Conservation (phyloP, 2,329 filamentous ascomycete species). For the Nigrospora oryzae region DNA sequence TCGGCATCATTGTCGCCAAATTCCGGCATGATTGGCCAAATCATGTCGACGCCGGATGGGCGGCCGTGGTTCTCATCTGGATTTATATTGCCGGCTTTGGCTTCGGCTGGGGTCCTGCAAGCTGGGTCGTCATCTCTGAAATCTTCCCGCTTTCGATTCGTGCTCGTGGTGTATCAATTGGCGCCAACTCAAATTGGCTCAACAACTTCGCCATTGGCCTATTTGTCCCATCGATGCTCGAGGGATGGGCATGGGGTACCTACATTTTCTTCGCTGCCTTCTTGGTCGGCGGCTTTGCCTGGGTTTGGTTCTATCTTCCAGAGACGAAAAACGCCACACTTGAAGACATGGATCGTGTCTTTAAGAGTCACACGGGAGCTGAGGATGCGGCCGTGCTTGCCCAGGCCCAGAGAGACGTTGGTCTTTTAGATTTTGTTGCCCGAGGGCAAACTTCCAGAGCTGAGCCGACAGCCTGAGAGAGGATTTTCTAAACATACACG, state of each 20-base stretch:
- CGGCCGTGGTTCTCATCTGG: constrained; percentile 33
- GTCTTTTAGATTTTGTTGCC: constrained; percentile 17
- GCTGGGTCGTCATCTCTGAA: constrained; percentile 41
- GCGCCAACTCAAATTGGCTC: constrained; percentile 51
- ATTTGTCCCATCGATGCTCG: constrained; percentile 50
- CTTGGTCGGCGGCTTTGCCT: constrained; percentile 42
- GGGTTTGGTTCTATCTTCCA: constrained; percentile 24
- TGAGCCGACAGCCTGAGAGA: no score
- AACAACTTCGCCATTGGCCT: constrained; percentile 56
- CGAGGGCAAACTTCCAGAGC: no score
- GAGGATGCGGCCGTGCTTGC: constrained; percentile 3
- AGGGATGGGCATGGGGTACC: constrained; percentile 37
- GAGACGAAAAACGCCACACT: constrained; percentile 46
- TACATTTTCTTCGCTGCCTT: constrained; percentile 54
- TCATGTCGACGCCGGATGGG: constrained; percentile 36
- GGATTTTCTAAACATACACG: no score
- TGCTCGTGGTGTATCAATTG: constrained; percentile 55
- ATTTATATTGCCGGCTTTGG: constrained; percentile 54
- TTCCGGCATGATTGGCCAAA: constrained; percentile 40
- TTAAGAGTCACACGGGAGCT: constrained; percentile 7
- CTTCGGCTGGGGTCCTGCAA: constrained; percentile 45
- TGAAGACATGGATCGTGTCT: constrained; percentile 22
- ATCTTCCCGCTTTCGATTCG: constrained; percentile 54
- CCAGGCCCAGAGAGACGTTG: constrained; percentile 9
- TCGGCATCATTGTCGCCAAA: constrained; percentile 39